Evolutionary conservation across 2,329 filamentous ascomycete genomes (phyloP), one percentile per base, ranked within the genome.

Genomic region (Colletotrichum siamense): DNA sequence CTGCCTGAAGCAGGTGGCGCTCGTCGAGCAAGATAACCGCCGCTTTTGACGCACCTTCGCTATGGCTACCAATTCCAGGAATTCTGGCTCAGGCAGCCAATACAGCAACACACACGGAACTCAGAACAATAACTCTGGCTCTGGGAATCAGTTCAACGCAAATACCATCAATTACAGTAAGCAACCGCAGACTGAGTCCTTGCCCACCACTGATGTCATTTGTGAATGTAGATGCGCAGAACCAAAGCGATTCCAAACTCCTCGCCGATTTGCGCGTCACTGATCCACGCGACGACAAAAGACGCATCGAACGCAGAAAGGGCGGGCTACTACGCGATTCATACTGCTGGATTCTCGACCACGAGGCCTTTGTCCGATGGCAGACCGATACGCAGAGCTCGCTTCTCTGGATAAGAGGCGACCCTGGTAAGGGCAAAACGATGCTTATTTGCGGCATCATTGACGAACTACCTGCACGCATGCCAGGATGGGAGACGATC

Each of bases 351-450:
- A 80, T 88, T 12, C 79, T 87, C 2, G 71, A 81, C 0, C 71
- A 81, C 69, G 7, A 69, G 1, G 76, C 80, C 4, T 85, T 83
- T 52, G 28, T 32, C 3, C 32, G 63, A 75, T 86, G 82, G 83
- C 76, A 32, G 3, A 44, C 79, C 7, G 67, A 80, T 15, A 4
- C 36, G 0, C 36, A 78, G 0, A 77, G 24, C 49, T 73, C 61
- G 1, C 69, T 86, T 18, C 82, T 88, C 4, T 87, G 84, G 86
- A 80, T 87, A 22, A 84, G 78, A 22, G 84, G 84, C 0, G 82
- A 83, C 59, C 81, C 86, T 0, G 86, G 86, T 4, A 88, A 86
- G 44, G 86, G 86, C 5, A 88, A 88, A 78, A 88, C 86, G 0
- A 88, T 88, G 84, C 77, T 87, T 1, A 67, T 88, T 0, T 84